These are phyloP conservation scores for Phytophthora sp. DNA, from an alignment of 352 stramenopile genomes.

Conservation along the genomic window DNA sequence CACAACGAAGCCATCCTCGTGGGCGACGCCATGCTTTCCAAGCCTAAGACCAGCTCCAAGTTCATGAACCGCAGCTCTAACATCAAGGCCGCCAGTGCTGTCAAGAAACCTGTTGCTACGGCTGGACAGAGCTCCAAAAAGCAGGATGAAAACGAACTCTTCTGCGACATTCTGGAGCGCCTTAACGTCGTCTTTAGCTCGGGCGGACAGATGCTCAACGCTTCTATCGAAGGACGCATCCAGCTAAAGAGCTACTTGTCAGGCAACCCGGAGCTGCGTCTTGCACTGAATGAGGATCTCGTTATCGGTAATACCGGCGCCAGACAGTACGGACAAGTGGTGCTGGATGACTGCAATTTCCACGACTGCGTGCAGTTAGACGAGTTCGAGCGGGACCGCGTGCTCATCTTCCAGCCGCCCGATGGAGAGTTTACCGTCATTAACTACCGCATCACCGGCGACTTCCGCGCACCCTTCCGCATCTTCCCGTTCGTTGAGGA, in stretches of 20 bases:
- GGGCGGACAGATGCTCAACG: slow-evolving; percentile 97
- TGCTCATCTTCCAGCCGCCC: slow-evolving; percentile 88
- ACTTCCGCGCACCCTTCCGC: slow-evolving; percentile 97
- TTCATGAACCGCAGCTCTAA: slow-evolving; percentile 79
- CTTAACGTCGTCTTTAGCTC: slow-evolving; percentile 97
- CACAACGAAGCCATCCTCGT: slow-evolving; percentile 98
- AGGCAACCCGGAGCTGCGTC: slow-evolving; percentile 96
- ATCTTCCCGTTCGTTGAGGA: slow-evolving; percentile 98
- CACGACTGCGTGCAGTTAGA: slow-evolving; percentile 98
- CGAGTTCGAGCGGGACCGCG: slow-evolving; percentile 92
- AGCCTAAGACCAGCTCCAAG: slow-evolving; percentile 93
- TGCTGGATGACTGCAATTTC: slow-evolving; percentile 99
- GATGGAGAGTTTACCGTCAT: slow-evolving; percentile 90
- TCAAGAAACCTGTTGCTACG: slow-evolving; percentile 89
- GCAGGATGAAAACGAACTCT: slow-evolving; percentile 98
- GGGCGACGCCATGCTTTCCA: slow-evolving; percentile 75
- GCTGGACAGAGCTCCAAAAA: slow-evolving; percentile 77
- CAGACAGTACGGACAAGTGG: slow-evolving; percentile 90
- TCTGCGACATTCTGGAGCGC: slow-evolving; percentile 99
- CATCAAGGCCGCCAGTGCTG: slow-evolving; percentile 83
- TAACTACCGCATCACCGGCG: slow-evolving; percentile 98
- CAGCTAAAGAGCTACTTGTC: slow-evolving; percentile 99
- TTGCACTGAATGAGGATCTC: slow-evolving; percentile 98
- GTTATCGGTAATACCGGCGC: slow-evolving; percentile 91
- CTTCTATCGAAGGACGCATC: slow-evolving; percentile 97